Base-by-base conservation (phyloP, 352 stramenopile species). In the Globisporangium lucens region DNA sequence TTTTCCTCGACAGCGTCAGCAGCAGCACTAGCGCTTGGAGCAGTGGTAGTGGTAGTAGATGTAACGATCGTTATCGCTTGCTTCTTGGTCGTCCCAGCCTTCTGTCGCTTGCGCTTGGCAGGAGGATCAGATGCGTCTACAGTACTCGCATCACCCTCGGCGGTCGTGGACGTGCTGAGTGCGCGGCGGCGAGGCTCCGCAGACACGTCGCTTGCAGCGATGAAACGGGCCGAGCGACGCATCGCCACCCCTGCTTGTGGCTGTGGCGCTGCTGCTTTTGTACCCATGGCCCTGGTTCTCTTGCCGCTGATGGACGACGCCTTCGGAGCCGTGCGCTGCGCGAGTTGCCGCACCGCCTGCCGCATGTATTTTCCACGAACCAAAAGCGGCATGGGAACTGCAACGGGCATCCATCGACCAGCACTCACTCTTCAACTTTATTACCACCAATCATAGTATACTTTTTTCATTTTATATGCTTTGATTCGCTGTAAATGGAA, bases 151-250 rank as follows among this genome's bases (percentile, higher is more conserved):
- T 27, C 63, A 15, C 4, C 29, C n/a, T 33, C n/a, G 4, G 8
- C 4, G 29, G 59, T 9, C 10, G 61, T 22, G 1, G 6, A 22
- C 22, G 47, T 66, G 47, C 47, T 66, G 41, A 59, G 46, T 12
- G 47, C 29, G 33, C 47, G 47, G 46, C 47, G 22, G 20, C 13
- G 47, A 33, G 29, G 29, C 2, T 30, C 20, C n/a, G 61, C 30
- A 27, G 55, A 35, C 13, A 12, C 38, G 20, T 35, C 43, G 9
- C 29, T 33, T n/a, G 41, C 55, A 27, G 36, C 24, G 29, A 56
- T 35, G 30, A 69, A 56, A 58, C 56, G 63, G 43, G 56, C 63
- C 49, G 63, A 69, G 56, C 63, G 63, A 51, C 63, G 63, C n/a
- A 13, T 49, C 36, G 8, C 29, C 8, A 43, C 17, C 1, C 20